Conservation (phyloP, 305 asterid genomes). For the Withania somnifera region DNA sequence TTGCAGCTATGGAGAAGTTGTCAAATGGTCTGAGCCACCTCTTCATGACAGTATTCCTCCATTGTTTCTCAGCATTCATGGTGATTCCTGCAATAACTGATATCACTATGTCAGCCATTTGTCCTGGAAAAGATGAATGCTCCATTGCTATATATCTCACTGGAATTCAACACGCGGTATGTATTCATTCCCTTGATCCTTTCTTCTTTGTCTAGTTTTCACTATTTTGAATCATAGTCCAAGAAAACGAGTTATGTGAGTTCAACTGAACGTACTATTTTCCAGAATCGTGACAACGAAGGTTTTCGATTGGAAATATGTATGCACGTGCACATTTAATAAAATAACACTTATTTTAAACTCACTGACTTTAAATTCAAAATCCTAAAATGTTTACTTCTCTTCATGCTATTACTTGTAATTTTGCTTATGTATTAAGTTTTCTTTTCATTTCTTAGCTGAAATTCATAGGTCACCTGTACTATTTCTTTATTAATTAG, state of each 20-base stretch:
- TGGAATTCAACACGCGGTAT: slow-evolving; percentile 79
- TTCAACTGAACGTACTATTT: background rate
- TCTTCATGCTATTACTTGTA: background rate
- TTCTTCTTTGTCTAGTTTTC: background rate
- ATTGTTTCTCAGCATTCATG: slow-evolving; percentile 68
- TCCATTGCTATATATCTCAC: slow-evolving; percentile 80
- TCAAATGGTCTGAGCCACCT: slow-evolving; percentile 60
- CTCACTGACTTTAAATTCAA: background rate
- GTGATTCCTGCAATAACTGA: slow-evolving; percentile 89
- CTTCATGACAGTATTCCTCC: slow-evolving; percentile 75
- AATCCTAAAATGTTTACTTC: background rate
- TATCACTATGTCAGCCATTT: slow-evolving; percentile 69
- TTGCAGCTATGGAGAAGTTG: background rate
- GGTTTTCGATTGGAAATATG: background rate
- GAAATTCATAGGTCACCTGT: background rate
- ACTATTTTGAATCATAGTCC: background rate
- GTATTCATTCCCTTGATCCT: background rate
- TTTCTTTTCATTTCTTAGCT: background rate
- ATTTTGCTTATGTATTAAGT: background rate
- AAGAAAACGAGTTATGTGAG: background rate
- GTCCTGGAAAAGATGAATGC: slow-evolving; percentile 79
- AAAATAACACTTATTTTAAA: background rate
- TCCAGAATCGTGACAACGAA: background rate
- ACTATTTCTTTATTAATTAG: background rate
- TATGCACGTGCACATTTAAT: background rate